A percentile compares a stretch with the other conserved stretches of the same genome.
Conservation (phyloP, 108 stramenopile genomes). For the Epithemia pelagica region DNA sequence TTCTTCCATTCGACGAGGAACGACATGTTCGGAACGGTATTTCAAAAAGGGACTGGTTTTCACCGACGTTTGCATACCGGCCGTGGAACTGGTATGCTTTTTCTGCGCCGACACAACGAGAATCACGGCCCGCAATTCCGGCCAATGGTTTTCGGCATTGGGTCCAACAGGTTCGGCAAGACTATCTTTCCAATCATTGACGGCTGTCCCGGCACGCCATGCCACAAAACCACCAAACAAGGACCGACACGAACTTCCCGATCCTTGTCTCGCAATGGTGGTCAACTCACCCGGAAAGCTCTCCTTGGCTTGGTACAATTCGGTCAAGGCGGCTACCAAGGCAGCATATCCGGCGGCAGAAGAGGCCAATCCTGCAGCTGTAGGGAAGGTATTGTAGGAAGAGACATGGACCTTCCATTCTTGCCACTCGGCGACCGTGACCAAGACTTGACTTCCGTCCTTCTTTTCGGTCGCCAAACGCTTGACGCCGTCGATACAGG, state of each 20-base stretch:
- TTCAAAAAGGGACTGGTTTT: conserved; percentile 77
- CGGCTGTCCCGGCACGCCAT: conserved; percentile 76
- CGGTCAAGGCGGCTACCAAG: conserved; percentile 78
- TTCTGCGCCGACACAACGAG: conserved; percentile 88
- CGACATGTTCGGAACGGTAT: conserved; percentile 79
- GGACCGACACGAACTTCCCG: conserved; percentile 90
- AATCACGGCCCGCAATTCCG: conserved; percentile 90
- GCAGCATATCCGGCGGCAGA: conserved; percentile 94
- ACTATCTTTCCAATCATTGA: conserved; percentile 76
- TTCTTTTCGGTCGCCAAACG: conserved; percentile 36
- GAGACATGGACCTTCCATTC: conserved; percentile 74
- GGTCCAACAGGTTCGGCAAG: conserved; percentile 82
- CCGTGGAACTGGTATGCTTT: conserved; percentile 94
- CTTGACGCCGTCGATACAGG: conserved; percentile 70
- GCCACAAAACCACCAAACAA: conserved; percentile 97
- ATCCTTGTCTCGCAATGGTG: conserved; percentile 93
- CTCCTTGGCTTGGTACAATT: conserved; percentile 76
- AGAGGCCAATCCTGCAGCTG: conserved; percentile 92
- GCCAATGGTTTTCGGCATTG: conserved; percentile 85
- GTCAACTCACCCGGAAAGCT: conserved; percentile 75
- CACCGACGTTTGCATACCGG: conserved; percentile 90
- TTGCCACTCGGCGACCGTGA: conserved; percentile 74
- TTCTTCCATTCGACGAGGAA: conserved; percentile 71
- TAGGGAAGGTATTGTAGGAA: conserved; percentile 95
- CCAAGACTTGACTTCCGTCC: conserved; percentile 29